Conservation (phyloP, 1,284 basidiomycete species). For the Phlebopus sp. region DNA sequence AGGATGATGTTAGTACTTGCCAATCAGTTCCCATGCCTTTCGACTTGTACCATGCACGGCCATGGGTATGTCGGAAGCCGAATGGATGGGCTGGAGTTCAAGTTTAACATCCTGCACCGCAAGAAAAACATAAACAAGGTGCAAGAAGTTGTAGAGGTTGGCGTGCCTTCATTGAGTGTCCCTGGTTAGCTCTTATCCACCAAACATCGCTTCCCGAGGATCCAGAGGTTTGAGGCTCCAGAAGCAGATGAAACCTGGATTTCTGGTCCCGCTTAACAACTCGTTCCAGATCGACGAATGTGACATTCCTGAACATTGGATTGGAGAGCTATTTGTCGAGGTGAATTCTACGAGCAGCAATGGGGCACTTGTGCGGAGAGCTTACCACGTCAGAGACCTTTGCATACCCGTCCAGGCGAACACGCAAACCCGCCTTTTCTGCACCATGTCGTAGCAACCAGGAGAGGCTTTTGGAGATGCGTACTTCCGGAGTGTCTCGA, state of each 20-base stretch:
- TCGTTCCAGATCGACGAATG: constrained; percentile 58
- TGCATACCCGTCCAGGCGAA: constrained; percentile 68
- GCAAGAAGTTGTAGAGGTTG: not conserved
- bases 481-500: constrained; percentile 21
- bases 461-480: constrained; percentile 59
- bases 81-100: constrained; percentile 62
- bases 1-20: constrained; percentile 39
- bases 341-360: constrained; percentile 5
- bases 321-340: constrained; percentile 43
- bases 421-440: constrained; percentile 51
- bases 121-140: not conserved
- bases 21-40: constrained; percentile 69
- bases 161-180: constrained; percentile 79
- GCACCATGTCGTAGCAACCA: constrained; percentile 75
- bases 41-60: constrained; percentile 78
- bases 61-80: constrained; percentile 62
- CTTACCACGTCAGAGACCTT: constrained; percentile 59
- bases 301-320: constrained; percentile 51
- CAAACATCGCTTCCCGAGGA: constrained; percentile 44
- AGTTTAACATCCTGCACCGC: constrained; percentile 56
- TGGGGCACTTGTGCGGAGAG: constrained; percentile 2
- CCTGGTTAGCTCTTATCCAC: constrained; percentile 94
- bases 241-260: constrained; percentile 69
- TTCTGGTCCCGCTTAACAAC: constrained; percentile 79
- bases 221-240: constrained; percentile 47